A percentile compares a stretch with the other conserved stretches of the same genome.
Evolutionary conservation across 2,329 filamentous ascomycete species (phyloP).

Genomic region (Trichophyton benhamiae): DNA sequence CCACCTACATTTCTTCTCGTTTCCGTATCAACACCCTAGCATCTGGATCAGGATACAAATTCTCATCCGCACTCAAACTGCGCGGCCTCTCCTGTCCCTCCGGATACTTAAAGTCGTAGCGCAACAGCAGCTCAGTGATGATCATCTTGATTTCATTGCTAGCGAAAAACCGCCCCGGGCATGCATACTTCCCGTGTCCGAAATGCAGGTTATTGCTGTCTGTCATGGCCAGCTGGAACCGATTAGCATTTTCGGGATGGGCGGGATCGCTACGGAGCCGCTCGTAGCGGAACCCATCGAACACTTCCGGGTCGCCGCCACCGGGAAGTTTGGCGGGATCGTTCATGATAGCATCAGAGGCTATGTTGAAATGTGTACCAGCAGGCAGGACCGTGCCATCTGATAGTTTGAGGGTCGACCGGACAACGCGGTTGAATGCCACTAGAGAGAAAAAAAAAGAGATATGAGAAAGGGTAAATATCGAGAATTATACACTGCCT

Average conservation of each 20-base stretch:
- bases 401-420: slow-evolving; percentile 14
- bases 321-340: slow-evolving; percentile 10
- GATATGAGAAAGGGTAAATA: too few relatives aligned
- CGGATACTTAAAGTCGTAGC: slow-evolving; percentile 20
- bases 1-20: not conserved
- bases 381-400: slow-evolving; percentile 14
- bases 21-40: slow-evolving; percentile 12
- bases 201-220: slow-evolving; percentile 17
- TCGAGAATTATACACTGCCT: too few relatives aligned
- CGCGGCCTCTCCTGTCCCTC: slow-evolving; percentile 12
- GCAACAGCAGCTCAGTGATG: slow-evolving; percentile 17
- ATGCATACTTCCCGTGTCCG: slow-evolving; percentile 22
- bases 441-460: too few relatives aligned
- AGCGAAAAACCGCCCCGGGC: slow-evolving; percentile 26
- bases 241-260: slow-evolving; percentile 10
- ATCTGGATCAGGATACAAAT: slow-evolving; percentile 15
- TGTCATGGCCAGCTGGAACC: slow-evolving; percentile 15
- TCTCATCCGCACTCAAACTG: slow-evolving; percentile 17
- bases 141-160: slow-evolving; percentile 22
- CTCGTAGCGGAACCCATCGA: slow-evolving; percentile 17
- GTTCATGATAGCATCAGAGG: slow-evolving; percentile 3
- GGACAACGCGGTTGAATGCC: slow-evolving; percentile 9
- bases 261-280: slow-evolving; percentile 6
- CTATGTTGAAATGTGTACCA: slow-evolving; percentile 10
- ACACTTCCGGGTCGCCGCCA: slow-evolving; percentile 12